Base-by-base conservation (phyloP, 805 yeast species). In the Hanseniaspora hatyaiensis region DNA sequence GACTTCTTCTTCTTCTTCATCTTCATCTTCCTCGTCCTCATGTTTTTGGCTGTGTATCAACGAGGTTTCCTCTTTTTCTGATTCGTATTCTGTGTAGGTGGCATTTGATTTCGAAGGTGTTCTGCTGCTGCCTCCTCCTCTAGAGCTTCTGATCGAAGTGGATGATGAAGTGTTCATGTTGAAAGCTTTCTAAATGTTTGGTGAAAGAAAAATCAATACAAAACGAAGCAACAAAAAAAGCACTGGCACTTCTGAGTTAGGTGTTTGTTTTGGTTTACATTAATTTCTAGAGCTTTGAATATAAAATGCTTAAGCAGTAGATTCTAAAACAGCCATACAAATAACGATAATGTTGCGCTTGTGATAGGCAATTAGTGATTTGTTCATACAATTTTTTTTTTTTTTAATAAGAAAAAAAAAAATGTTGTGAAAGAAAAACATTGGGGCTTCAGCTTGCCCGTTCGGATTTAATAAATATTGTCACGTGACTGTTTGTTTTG, bases 1-100 rank as follows among this genome's bases (percentile, higher is more conserved):
- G 37, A 66, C 71, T 16, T 64, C 71, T 16, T 66, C 71, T 6
- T 62, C 70, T 3, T 58, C 66, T 6, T 57, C 62, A 6, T 50
- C 61, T 8, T 53, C 59, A n/a, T 26, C 48, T 19, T 52, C 55
- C 15, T 50, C 62, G 12, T 45, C 59, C 22, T 53, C 63, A 16
- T 50, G 16, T 13, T 4, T 16, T 19, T 24, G 11, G 30, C 3
- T 13, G 9, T 24, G 11, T 24, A n/a, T 15, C 8, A 16, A 8
- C 11, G 26, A 28, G 13, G 13, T 18, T 18, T 45, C 49, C 6
- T 18, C 42, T 6, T 33, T 6, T 6, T 41, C 30, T 5, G 16
- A 12, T 16, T 36, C 42, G 8, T 31, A 16, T 3, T 38, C 38
- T 4, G 20, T 12, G 5, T 26, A 15, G 16, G 11, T 33, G 19